A percentile compares a stretch with the other conserved stretches of the same genome.
phyloP scores from a whole-genome alignment of 106 monocot species.

The Iris macrosiphon region DNA sequence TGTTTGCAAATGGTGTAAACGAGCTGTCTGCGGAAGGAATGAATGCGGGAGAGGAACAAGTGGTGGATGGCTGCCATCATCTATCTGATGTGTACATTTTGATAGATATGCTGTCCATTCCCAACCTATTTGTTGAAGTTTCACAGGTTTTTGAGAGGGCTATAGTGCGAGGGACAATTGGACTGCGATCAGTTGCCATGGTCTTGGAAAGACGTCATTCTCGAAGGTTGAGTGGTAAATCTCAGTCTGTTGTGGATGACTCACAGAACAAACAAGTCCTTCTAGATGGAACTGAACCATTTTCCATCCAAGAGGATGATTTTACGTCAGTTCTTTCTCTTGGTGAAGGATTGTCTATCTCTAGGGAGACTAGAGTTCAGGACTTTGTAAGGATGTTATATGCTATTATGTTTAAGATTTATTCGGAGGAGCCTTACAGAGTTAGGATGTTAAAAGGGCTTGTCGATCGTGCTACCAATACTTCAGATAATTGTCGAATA shows the following conservation, averaged over 20 bases:
- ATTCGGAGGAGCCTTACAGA: conserved; percentile 57
- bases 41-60: conserved; percentile 33
- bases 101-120: conserved; percentile 67
- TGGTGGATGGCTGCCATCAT: conserved; percentile 36
- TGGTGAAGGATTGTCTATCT: conserved; percentile 75
- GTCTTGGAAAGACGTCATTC: conserved; percentile 78
- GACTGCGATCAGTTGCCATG: conserved; percentile 61
- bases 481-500: conserved; percentile 48
- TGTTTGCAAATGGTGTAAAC: conserved; percentile 26
- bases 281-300: conserved; percentile 28
- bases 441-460: conserved; percentile 78
- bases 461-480: conserved; percentile 72
- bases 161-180: conserved; percentile 50
- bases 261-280: conserved; percentile 20
- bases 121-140: conserved; percentile 67
- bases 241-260: conserved; percentile 29
- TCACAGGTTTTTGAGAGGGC: conserved; percentile 73
- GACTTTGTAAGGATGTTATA: conserved; percentile 90
- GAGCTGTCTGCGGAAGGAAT: conserved; percentile 42
- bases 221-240: conserved; percentile 27
- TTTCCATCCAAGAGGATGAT: conserved; percentile 57
- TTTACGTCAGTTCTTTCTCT: conserved; percentile 55
- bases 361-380: conserved; percentile 55
- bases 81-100: conserved; percentile 77
- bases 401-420: conserved; percentile 87